phyloP scores from a whole-genome alignment of 169 alveolate genomes.

The Plasmodium relictum region DNA sequence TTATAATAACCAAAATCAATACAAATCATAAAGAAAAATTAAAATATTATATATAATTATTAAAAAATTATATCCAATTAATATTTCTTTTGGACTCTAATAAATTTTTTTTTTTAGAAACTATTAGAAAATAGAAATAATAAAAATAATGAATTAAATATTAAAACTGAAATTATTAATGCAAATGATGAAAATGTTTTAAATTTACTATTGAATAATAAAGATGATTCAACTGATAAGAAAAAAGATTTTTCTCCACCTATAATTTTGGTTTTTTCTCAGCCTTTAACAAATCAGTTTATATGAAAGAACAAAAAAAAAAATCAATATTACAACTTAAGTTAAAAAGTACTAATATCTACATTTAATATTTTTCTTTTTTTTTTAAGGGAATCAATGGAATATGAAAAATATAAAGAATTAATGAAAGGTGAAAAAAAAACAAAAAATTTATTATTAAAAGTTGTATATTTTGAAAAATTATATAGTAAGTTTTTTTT shows the following conservation, averaged over 20 bases:
- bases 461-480: conserved; percentile 44
- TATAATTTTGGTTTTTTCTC: conserved; percentile 42
- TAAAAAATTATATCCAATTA: too few relatives aligned
- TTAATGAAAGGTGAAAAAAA: conserved; percentile 13
- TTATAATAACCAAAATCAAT: conserved; percentile 8
- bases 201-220: conserved; percentile 32
- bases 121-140: conserved; percentile 15
- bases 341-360: neutral
- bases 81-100: neutral
- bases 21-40: conserved; percentile 10
- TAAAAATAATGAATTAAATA: conserved; percentile 7
- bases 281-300: conserved; percentile 52
- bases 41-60: too few relatives aligned
- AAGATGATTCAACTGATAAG: conserved; percentile 1
- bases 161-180: conserved; percentile 42
- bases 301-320: conserved; percentile 4
- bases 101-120: conserved; percentile 1
- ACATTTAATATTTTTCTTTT: neutral
- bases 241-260: conserved; percentile 17
- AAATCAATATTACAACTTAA: neutral
- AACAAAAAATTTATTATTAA: conserved; percentile 53
- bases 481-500: conserved; percentile 19
- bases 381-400: conserved; percentile 37
- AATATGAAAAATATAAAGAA: conserved; percentile 48
- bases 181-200: conserved; percentile 62